phyloP scores from a whole-genome alignment of 1,284 basidiomycete genomes.

The Trametes polyzona region DNA sequence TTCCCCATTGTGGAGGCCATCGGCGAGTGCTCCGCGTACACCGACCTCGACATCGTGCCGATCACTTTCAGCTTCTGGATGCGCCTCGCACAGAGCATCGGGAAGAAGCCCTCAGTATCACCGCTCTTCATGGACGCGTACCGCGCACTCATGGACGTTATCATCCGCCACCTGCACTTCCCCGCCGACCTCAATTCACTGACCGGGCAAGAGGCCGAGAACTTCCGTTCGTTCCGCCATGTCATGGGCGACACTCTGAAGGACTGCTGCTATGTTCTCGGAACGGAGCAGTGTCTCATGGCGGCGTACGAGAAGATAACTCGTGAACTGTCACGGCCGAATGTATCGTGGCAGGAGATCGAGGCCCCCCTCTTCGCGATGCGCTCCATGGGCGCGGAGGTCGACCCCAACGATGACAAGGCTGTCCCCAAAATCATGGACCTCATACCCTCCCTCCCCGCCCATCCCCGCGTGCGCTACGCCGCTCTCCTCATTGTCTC shows the following conservation, averaged over 20 bases:
- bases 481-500: constrained; percentile 95
- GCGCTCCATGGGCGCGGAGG: constrained; percentile 97
- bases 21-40: constrained; percentile 91
- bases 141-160: constrained; percentile 81
- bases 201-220: constrained; percentile 87
- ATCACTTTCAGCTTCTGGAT: constrained; percentile 99
- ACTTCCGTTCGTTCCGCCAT: constrained; percentile 95
- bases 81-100: constrained; percentile 83
- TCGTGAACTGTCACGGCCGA: constrained; percentile 62
- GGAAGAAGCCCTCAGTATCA: constrained; percentile 71
- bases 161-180: constrained; percentile 94
- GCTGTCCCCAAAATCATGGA: constrained; percentile 96
- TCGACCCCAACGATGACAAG: constrained; percentile 83
- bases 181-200: constrained; percentile 72
- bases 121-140: constrained; percentile 83
- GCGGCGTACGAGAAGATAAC: constrained; percentile 85
- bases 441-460: constrained; percentile 88
- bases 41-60: constrained; percentile 94
- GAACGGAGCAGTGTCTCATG: constrained; percentile 83
- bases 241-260: constrained; percentile 99
- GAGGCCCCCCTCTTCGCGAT: constrained; percentile 98
- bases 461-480: constrained; percentile 92
- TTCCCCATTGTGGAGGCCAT: constrained; percentile 95
- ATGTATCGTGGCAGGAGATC: constrained; percentile 90
- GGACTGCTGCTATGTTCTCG: constrained; percentile 96